A percentile compares a stretch with the other conserved stretches of the same genome.
phyloP scores from a whole-genome alignment of 805 yeast genomes.

The Ogataea glucozyma region DNA sequence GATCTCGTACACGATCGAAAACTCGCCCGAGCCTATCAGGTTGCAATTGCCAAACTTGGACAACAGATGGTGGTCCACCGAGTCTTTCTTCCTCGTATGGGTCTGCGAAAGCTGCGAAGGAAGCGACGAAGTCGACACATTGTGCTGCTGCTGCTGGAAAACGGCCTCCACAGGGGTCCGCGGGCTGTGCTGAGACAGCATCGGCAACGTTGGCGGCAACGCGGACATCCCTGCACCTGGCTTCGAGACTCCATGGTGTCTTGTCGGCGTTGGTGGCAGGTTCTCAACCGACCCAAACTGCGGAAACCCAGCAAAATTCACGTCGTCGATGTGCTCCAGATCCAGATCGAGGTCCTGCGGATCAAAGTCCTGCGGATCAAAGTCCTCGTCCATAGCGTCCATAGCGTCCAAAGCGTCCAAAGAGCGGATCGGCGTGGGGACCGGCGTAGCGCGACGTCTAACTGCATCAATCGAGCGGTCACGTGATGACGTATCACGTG shows the following conservation, averaged over 20 bases:
- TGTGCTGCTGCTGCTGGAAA: constrained; percentile 18
- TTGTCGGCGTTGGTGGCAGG: constrained; percentile 48
- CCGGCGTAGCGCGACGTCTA: too few relatives aligned
- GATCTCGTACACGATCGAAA: constrained; percentile 84
- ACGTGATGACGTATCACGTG: too few relatives aligned
- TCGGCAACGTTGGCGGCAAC: constrained; percentile 16
- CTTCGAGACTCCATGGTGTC: too few relatives aligned
- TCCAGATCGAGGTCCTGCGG: too few relatives aligned
- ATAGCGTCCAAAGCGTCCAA: too few relatives aligned
- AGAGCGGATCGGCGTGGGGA: too few relatives aligned
- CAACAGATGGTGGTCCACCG: constrained; percentile 44
- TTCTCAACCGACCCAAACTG: constrained; percentile 26
- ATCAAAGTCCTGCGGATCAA: constrained; percentile 30
- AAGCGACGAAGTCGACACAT: constrained; percentile 21
- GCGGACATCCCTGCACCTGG: too few relatives aligned
- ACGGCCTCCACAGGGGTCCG: constrained; percentile 31
- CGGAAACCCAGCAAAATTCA: constrained; percentile 30
- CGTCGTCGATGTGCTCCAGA: constrained; percentile 29
- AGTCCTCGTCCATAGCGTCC: constrained; percentile 30
- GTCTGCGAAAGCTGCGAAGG: constrained; percentile 16
- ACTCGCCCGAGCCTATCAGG: constrained; percentile 82
- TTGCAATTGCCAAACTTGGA: constrained; percentile 65
- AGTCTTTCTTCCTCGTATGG: constrained; percentile 15
- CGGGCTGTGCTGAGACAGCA: constrained; percentile 24
- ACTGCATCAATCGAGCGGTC: too few relatives aligned